phyloP scores from a whole-genome alignment of 1,139 yeast species.

The Meyerozyma smithsonii region DNA sequence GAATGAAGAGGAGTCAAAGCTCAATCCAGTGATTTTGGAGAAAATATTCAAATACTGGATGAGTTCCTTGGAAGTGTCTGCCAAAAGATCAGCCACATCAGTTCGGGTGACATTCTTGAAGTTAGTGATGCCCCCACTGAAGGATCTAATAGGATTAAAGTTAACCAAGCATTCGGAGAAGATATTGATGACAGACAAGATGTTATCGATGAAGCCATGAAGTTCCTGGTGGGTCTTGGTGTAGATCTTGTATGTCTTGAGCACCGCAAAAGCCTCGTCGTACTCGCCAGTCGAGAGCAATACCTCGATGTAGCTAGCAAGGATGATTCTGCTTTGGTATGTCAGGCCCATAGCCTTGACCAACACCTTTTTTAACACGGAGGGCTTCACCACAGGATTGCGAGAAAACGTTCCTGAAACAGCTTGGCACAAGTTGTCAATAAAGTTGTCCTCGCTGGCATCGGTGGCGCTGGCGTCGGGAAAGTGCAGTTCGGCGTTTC shows the following conservation, averaged over 20 bases:
- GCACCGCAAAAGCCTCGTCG: conserved; percentile 44
- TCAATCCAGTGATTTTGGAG: conserved; percentile 6
- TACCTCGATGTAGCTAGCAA: conserved; percentile 29
- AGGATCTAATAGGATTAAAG: conserved; percentile 35
- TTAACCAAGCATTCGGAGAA: conserved; percentile 30
- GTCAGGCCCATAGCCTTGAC: conserved; percentile 29
- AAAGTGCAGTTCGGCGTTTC: conserved; percentile 19
- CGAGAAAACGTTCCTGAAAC: conserved; percentile 21
- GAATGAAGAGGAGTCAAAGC: conserved; percentile 5
- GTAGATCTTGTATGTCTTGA: conserved; percentile 34
- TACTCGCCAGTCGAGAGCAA: conserved; percentile 33
- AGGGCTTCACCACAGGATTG: conserved; percentile 20
- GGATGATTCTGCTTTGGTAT: conserved; percentile 34
- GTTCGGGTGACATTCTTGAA: conserved; percentile 26
- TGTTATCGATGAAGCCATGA: conserved; percentile 29
- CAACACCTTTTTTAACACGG: conserved; percentile 29
- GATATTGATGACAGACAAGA: conserved; percentile 33
- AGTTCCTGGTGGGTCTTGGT: conserved; percentile 32
- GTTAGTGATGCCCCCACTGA: conserved; percentile 13
- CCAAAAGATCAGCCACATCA: conserved; percentile 15
- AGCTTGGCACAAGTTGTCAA: conserved; percentile 32
- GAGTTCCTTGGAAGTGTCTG: conserved; percentile 4
- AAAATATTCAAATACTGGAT: conserved; percentile 7
- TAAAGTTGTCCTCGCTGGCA: conserved; percentile 21
- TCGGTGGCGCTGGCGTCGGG: conserved; percentile 30